Base-by-base conservation (phyloP, 1,284 basidiomycete genomes). In the Amylostereum areolatum region DNA sequence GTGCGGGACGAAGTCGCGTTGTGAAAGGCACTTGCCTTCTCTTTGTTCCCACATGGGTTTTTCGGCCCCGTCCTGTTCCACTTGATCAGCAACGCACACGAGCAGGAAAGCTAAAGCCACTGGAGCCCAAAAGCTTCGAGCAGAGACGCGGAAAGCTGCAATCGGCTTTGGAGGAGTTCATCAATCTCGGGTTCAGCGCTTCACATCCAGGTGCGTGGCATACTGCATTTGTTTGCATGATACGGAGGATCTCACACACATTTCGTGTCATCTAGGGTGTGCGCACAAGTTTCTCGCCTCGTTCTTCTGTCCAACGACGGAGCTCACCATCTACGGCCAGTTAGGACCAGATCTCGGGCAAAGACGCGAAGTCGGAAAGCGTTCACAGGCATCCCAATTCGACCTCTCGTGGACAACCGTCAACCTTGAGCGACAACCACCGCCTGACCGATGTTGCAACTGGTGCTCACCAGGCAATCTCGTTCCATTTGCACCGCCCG, bases 11-110 rank as follows among this genome's bases (percentile, higher is more conserved):
- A 2, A 46, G 43, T 29, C 43, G 47, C 2, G 25, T 8, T 10
- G 51, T 43, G 1, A 6, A 49, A 1, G 55, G 47, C 4, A 48
- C 51, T 1, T 60, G 59, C 43, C 18, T 59, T 6, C 46, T 58
- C 3, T 46, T 58, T 8, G 51, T 58, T n/a, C 56, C 52, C 10
- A 24, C 42, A 11, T 59, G 57, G 54, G 59, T 53, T 7, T 51
- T 47, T 31, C 34, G 54, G 7, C 53, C 56, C 7, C 35, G 45
- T 1, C 43, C 49, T 34, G 47, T 46, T 7, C 43, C 35, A 3
- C 18, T 55, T 6, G 44, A 41, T n/a, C n/a, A n/a, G n/a, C n/a
- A n/a, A n/a, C n/a, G n/a, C n/a, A n/a, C n/a, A n/a, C n/a, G n/a
- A n/a, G n/a, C n/a, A n/a, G n/a, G n/a, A n/a, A n/a, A 1, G 46